Conservation (phyloP, 2,329 filamentous ascomycete species). For the Aureobasidium namibiae region DNA sequence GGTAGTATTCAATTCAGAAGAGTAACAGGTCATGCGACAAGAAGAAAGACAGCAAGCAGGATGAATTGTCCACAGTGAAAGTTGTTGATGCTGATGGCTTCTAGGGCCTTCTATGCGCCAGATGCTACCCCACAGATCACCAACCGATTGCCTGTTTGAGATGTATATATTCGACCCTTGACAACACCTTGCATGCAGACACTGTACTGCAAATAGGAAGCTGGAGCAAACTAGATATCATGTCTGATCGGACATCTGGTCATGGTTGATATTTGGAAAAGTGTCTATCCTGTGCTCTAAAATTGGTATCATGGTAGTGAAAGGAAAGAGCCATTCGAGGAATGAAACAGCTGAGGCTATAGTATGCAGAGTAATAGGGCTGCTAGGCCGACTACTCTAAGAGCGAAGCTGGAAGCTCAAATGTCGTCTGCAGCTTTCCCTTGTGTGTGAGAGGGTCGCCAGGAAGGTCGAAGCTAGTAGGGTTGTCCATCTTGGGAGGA, state of each 20-base stretch:
- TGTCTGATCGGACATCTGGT: not conserved
- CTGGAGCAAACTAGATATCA: not conserved
- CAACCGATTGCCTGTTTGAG: not conserved
- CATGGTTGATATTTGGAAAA: not conserved
- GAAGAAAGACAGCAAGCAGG: not conserved
- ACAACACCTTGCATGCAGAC: not conserved
- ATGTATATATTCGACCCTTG: not conserved
- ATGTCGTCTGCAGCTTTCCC: conserved; percentile 26
- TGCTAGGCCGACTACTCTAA: conserved; percentile 21
- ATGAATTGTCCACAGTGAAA: not conserved
- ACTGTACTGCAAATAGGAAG: not conserved
- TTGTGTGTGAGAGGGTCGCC: conserved; percentile 24
- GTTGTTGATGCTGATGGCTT: conserved; percentile 2
- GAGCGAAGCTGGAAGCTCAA: conserved; percentile 27
- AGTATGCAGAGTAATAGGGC: not conserved
- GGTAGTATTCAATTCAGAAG: not conserved
- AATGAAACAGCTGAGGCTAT: too few species aligned
- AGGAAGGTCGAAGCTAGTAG: conserved; percentile 21
- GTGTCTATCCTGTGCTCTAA: not conserved
- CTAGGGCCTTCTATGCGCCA: conserved; percentile 7
- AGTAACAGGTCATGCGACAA: not conserved
- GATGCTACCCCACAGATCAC: conserved; percentile 1
- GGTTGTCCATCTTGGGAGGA: conserved; percentile 33
- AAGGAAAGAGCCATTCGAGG: too few species aligned
- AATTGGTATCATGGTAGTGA: conserved; percentile 6